Base-by-base conservation (phyloP, 1,284 basidiomycete species). In the Porodaedalea pini region DNA sequence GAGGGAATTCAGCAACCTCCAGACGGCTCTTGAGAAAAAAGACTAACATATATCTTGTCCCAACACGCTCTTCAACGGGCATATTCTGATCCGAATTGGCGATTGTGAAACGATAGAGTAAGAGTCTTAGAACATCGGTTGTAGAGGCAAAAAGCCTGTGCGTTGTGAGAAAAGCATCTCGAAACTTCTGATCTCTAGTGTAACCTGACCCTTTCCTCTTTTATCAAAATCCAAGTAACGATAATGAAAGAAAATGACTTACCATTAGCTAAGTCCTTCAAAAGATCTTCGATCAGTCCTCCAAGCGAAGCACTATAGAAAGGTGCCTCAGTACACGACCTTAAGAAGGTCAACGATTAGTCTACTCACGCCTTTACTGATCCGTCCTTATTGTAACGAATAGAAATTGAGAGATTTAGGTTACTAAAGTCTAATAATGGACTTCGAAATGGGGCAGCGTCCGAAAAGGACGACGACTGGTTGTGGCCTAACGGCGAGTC, bases 251-350 rank as follows among this genome's bases (percentile, higher is more conserved):
- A n/a, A 21, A 6, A n/a, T 19, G 6, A 8, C 29, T 49, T 31
- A 54, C 29, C 41, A 11, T 36, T 56, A 71, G 70, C 68, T 51
- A 69, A 71, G 51, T 71, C 66, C 17, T 63, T 66, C 47, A 75
- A 69, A 44, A 77, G 61, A 32, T 69, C 68, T 19, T 75, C 70
- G 2, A 78, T 66, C 23, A 78, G 61, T 13, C 73, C 76, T 59
- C 74, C 69, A 49, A 78, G 58, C 17, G 73, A 76, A 4, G 72
- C 76, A n/a, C 73, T 69, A 15, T 61, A 60, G 11, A 77, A 69
- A 4, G 61, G 52, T 5, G 71, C 74, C 51, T 67, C 65, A 0
- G 37, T 60, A 54, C 2, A 61, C 57, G 31, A 67, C 47, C 54
- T 71, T 62, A 41, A 74, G 63, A 36, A 51, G 15, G 36, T 19